A percentile compares a stretch with the other conserved stretches of the same genome.
These are phyloP conservation scores for Incumbomyces lentus DNA, from an alignment of 2,329 filamentous ascomycete species.

Conservation along the genomic window DNA sequence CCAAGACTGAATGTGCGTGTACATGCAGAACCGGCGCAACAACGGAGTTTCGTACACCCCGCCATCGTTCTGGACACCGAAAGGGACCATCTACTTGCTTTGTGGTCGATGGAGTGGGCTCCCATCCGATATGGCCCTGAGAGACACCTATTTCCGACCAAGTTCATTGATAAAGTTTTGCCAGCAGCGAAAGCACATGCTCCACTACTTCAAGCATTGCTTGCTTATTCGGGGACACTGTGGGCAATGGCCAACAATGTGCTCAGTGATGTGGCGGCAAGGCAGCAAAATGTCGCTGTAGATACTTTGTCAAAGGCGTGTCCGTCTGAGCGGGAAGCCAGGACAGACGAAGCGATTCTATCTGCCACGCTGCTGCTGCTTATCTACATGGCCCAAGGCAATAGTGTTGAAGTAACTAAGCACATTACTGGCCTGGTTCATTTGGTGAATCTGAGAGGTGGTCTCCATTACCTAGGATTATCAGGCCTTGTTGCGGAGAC, in stretches of 20 bases:
- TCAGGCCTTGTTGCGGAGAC: constrained; percentile 2
- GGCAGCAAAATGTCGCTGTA: constrained; percentile 3
- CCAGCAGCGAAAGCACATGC: background rate
- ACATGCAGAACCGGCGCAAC: too few relatives aligned
- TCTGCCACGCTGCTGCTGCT: constrained; percentile 4
- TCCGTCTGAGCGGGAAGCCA: constrained; percentile 1
- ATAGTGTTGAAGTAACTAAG: constrained; percentile 1
- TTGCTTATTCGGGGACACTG: constrained; percentile 3
- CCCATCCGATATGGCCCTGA: background rate
- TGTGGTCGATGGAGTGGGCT: constrained; percentile 4
- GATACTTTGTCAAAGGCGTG: constrained; percentile 1
- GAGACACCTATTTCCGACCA: constrained; percentile 2
- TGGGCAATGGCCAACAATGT: constrained; percentile 4
- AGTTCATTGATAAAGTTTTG: constrained; percentile 3
- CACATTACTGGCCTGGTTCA: constrained; percentile 3
- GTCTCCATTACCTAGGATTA: constrained; percentile 6
- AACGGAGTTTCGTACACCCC: background rate
- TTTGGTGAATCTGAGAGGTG: constrained; percentile 1
- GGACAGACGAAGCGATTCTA: constrained; percentile 4
- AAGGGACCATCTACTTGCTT: constrained; percentile 1
- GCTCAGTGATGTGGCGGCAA: background rate
- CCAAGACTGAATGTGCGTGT: too few relatives aligned
- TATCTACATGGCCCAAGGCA: constrained; percentile 7
- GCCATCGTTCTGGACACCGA: background rate
- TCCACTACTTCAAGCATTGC: constrained; percentile 3